These are phyloP conservation scores for Tuber indicum DNA, from an alignment of 495 filamentous ascomycete species.

Conservation along the genomic window DNA sequence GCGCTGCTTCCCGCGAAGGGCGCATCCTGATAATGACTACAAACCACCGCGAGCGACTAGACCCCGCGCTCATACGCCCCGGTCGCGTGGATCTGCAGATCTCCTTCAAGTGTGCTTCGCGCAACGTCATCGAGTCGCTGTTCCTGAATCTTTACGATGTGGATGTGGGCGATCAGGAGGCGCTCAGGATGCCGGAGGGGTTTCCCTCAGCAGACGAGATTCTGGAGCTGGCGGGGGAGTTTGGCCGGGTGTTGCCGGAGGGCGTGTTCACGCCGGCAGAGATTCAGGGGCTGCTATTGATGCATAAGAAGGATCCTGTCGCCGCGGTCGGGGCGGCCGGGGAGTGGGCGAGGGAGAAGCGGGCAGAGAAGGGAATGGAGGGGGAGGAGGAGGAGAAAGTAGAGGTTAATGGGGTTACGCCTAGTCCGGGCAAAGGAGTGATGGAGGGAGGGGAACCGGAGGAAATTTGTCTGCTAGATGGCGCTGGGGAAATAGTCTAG, in stretches of 20 bases:
- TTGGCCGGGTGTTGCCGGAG: conserved; percentile 48
- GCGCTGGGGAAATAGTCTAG: not conserved
- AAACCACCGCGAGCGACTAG: conserved; percentile 66
- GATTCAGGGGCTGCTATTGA: conserved; percentile 61
- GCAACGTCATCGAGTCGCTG: conserved; percentile 57
- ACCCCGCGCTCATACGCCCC: conserved; percentile 66
- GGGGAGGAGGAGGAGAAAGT: not conserved
- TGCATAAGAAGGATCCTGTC: conserved; percentile 55
- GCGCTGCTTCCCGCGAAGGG: conserved; percentile 71
- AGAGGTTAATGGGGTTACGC: not conserved
- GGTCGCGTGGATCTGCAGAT: conserved; percentile 69
- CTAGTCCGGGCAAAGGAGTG: not conserved
- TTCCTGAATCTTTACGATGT: conserved; percentile 67
- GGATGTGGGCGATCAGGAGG: conserved; percentile 28
- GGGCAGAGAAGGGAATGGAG: conserved; percentile 47
- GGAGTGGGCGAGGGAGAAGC: conserved; percentile 50
- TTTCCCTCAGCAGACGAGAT: conserved; percentile 43
- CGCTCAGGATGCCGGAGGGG: conserved; percentile 27
- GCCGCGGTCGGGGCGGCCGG: conserved; percentile 52
- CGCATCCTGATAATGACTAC: conserved; percentile 78
- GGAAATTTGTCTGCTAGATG: no score
- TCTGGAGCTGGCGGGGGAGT: conserved; percentile 44
- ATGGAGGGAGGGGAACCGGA: not conserved
- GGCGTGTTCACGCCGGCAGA: conserved; percentile 58
- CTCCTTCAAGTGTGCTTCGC: conserved; percentile 60